Evolutionary conservation across 331 rosid genomes (phyloP), one percentile per base, ranked within the genome.

Genomic region (Saraca asoca): DNA sequence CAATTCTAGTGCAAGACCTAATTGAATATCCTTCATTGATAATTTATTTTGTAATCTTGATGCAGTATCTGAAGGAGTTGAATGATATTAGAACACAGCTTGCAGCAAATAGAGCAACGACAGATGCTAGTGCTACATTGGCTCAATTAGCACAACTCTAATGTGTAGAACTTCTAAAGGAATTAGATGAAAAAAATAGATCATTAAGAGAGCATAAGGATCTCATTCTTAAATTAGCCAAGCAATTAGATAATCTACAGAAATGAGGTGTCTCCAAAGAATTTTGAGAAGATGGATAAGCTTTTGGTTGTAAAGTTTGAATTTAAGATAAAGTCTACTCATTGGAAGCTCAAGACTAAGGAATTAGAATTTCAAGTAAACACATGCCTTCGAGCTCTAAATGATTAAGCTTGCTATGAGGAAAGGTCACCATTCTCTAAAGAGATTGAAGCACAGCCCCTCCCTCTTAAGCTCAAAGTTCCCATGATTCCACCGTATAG

Each of bases 301-400:
- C 82, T 81, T 45, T 75, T 94, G 72, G 75, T 72, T 56, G 78
- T 73, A 1, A 94, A 72, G 78, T 96, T 88, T 77, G 96, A 94
- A 77, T 79, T 94, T 65, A 86, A 74, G 85, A 80, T 83, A 5
- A 86, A 86, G 89, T 85, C 95, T 58, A 80, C 84, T 74, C 93
- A 90, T 66, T 94, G 97, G 96, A 94, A 80, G 79, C 88, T 78
- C 45, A 90, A 86, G 78, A 94, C 99, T 33, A 88, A 88, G 78
- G 97, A 94, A 68, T 79, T 88, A 75, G 99, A 94, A 76, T 85
- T 95, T 58, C 99, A 90, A 87, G 99, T 94, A 69, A 63, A 68
- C n/a, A n/a, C n/a, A n/a, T n/a, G n/a, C n/a, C n/a, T n/a, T n/a
- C n/a, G n/a, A n/a, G n/a, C n/a, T n/a, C n/a, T n/a, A n/a, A n/a